These are phyloP conservation scores for Aspergillus tanneri DNA, from an alignment of 2,329 filamentous ascomycete species.

Conservation along the genomic window DNA sequence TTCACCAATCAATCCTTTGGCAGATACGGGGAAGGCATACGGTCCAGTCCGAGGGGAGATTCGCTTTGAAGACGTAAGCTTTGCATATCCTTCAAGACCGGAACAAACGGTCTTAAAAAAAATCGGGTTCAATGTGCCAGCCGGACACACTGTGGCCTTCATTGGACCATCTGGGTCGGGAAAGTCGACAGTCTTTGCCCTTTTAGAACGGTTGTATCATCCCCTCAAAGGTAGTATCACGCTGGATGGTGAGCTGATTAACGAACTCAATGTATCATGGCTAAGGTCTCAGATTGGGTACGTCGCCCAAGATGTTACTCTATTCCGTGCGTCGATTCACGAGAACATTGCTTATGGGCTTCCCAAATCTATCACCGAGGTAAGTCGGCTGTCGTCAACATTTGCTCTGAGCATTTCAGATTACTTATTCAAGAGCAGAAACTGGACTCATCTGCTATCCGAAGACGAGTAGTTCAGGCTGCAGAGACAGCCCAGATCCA, in stretches of 20 bases:
- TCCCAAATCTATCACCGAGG: constrained; percentile 23
- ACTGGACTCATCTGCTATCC: constrained; percentile 32
- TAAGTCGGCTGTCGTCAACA: background rate
- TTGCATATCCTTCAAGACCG: constrained; percentile 26
- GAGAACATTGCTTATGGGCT: constrained; percentile 46
- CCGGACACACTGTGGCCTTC: constrained; percentile 53
- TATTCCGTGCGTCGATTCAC: constrained; percentile 23
- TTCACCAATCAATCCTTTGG: background rate
- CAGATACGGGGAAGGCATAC: background rate
- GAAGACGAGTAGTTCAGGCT: constrained; percentile 52
- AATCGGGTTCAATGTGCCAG: constrained; percentile 32
- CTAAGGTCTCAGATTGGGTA: constrained; percentile 21
- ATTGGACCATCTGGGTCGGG: constrained; percentile 57
- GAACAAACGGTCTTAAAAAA: constrained; percentile 15
- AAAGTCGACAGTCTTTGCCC: constrained; percentile 65
- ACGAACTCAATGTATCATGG: constrained; percentile 52
- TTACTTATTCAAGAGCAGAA: constrained; percentile 8
- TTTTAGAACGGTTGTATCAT: constrained; percentile 66
- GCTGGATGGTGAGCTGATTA: constrained; percentile 62
- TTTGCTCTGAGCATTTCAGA: background rate
- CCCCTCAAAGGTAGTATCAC: constrained; percentile 61
- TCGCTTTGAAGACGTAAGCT: constrained; percentile 45
- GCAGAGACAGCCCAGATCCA: constrained; percentile 45
- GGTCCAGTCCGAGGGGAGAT: constrained; percentile 6
- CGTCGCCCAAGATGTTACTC: constrained; percentile 25